phyloP scores from a whole-genome alignment of 129 eudicot genomes.

The Artemisia argyi region DNA sequence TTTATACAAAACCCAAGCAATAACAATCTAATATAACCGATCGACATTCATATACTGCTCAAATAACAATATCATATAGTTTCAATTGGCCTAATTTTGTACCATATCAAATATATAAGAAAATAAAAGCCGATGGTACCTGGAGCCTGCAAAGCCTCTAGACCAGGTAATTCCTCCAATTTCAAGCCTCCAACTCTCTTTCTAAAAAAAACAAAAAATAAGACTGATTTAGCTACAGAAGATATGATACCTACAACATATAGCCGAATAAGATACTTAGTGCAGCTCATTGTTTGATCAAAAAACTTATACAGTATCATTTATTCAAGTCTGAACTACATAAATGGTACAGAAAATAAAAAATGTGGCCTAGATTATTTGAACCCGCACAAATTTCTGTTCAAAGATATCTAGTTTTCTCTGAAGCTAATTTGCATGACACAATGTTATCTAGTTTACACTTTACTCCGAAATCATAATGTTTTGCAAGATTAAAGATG shows the following conservation, averaged over 20 bases:
- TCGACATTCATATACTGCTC: background rate
- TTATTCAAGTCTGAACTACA: constrained; percentile 12
- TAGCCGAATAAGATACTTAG: constrained; percentile 3
- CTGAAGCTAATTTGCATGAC: no score
- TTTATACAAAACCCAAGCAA: no score
- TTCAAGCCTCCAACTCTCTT: constrained; percentile 93
- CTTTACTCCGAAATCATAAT: background rate
- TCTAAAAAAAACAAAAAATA: constrained; percentile 39
- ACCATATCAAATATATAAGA: background rate
- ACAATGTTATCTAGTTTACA: no score
- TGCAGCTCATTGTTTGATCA: constrained; percentile 17
- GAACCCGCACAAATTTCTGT: constrained; percentile 7
- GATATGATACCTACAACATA: constrained; percentile 3
- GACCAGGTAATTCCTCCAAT: constrained; percentile 90
- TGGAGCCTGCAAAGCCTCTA: constrained; percentile 82
- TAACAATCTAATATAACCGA: no score
- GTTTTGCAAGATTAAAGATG: constrained; percentile 4
- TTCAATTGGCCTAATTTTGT: constrained; percentile 12
- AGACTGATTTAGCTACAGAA: background rate
- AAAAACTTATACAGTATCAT: constrained; percentile 6
- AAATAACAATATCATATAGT: background rate
- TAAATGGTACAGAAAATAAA: background rate
- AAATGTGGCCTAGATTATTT: constrained; percentile 1
- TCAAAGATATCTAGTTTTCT: background rate
- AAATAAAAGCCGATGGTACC: constrained; percentile 43